Conservation (phyloP, 192 early-diverging fungal species). For the Coemansia sp. region DNA sequence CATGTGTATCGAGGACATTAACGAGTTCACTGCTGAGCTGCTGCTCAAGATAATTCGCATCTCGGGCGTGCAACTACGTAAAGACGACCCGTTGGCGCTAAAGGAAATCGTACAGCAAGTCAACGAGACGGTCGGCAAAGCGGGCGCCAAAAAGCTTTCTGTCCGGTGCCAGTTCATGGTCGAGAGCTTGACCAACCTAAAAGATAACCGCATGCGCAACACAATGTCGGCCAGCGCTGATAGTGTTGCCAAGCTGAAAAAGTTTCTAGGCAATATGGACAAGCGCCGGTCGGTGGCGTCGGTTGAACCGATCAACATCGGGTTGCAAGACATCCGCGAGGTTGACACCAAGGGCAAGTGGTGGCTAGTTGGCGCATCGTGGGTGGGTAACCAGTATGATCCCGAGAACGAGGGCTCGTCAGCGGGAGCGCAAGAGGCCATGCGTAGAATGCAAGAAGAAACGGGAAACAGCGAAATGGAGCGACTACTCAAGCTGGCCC, state of each 20-base stretch:
- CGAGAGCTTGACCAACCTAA: constrained; percentile 88
- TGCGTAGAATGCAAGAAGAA: constrained; percentile 1
- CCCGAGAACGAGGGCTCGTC: constrained; percentile 1
- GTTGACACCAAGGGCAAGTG: constrained; percentile 89
- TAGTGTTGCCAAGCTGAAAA: constrained; percentile 72
- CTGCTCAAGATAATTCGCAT: constrained; percentile 70
- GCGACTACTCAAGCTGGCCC: constrained; percentile 74
- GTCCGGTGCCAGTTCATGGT: constrained; percentile 88
- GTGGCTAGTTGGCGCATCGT: constrained; percentile 97
- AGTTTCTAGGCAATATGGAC: constrained; percentile 68
- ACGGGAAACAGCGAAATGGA: constrained; percentile 42
- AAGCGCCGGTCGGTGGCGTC: constrained; percentile 48
- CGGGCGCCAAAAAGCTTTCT: constrained; percentile 35
- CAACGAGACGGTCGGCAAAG: constrained; percentile 31
- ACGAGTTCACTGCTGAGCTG: constrained; percentile 85
- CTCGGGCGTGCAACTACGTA: constrained; percentile 79
- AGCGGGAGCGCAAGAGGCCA: constrained; percentile 7
- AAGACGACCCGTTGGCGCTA: constrained; percentile 87
- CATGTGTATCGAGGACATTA: constrained; percentile 64
- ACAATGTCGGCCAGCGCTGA: constrained; percentile 59
- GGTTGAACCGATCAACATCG: constrained; percentile 78
- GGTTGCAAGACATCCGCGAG: constrained; percentile 79
- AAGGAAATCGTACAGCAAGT: constrained; percentile 80
- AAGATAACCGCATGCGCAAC: constrained; percentile 85
- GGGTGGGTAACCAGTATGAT: constrained; percentile 65